Base-by-base conservation (phyloP, 352 stramenopile genomes). In the Aphanomyces euteiches region DNA sequence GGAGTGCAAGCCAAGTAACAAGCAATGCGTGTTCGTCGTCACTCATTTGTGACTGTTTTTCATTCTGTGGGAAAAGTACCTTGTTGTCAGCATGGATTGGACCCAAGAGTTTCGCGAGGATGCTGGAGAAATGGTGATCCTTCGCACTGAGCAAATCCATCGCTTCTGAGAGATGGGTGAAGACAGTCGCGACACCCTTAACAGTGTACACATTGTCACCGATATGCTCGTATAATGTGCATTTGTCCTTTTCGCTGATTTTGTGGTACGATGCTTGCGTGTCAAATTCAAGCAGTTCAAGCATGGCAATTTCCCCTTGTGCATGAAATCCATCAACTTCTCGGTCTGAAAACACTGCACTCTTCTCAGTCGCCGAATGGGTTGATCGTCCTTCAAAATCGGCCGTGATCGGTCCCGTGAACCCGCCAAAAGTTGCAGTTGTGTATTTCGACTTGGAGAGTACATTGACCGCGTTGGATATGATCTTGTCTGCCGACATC, bases 21-120 rank as follows among this genome's bases (percentile, higher is more conserved):
- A 70, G 64, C 47, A 70, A 36, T 17, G 64, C 64, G 40, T 70
- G 45, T 47, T 70, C 64, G 64, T 70, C 64, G 38, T 48, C 34
- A 21, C 15, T 37, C 38, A 41, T 41, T 21, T 17, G 28, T 34
- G 28, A 41, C n/a, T 37, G 41, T 34, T 19, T 21, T 50, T 21
- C 15, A 37, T 43, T 36, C 38, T 50, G 40, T 63, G n/a, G 64
- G 64, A 36, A 54, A 12, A 70, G 38, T 13, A 41, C 39, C 12
- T 21, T 15, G 28, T 61, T 70, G 12, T 61, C 40, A 2, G 64
- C 64, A n/a, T 70, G 64, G 3, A 70, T 47, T 7, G 43, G 43
- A 7, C 64, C 64, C 7, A 70, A 50, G 5, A 70, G 54, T 41
- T 56, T 54, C 15, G 64, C 28, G 13, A 70, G 47, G 15, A 70